phyloP scores from a whole-genome alignment of 345 rosid species.

The Schrenkiella parvula region DNA sequence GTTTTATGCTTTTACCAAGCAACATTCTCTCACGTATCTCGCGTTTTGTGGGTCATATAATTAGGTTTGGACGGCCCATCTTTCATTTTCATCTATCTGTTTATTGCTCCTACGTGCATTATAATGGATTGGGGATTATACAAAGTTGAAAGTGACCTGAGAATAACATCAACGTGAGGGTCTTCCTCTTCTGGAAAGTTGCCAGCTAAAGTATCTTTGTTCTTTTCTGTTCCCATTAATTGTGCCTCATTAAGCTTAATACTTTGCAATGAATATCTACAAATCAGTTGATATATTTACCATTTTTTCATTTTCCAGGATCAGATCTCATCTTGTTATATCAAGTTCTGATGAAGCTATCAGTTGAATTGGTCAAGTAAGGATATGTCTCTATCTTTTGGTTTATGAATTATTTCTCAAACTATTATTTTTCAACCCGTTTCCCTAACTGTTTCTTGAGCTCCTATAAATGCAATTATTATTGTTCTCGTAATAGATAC shows the following conservation, averaged over 20 bases:
- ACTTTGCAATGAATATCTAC: background rate
- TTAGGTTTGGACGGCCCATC: slow-evolving; percentile 31
- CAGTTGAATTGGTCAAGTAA: slow-evolving; percentile 1
- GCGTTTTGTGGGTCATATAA: slow-evolving; percentile 31
- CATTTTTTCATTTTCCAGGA: slow-evolving; percentile 9
- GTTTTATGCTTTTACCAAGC: slow-evolving; percentile 20
- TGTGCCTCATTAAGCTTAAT: slow-evolving; percentile 14
- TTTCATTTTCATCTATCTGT: slow-evolving; percentile 35
- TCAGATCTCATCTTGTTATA: background rate
- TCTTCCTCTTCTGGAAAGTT: slow-evolving; percentile 32
- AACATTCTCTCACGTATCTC: slow-evolving; percentile 21
- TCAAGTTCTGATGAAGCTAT: slow-evolving; percentile 7
- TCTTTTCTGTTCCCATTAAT: slow-evolving; percentile 14
- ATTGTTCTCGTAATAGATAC: background rate
- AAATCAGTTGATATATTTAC: background rate
- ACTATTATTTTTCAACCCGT: background rate
- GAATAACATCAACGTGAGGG: slow-evolving; percentile 32
- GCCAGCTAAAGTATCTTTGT: slow-evolving; percentile 33
- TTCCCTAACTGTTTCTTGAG: slow-evolving; percentile 5
- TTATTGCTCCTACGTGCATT: slow-evolving; percentile 30
- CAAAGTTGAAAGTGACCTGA: slow-evolving; percentile 33
- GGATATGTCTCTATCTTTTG: slow-evolving; percentile 9
- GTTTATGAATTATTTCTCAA: background rate
- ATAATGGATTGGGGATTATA: slow-evolving; percentile 17
- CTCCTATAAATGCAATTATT: slow-evolving; percentile 5